Evolutionary conservation across 2,329 filamentous ascomycete genomes (phyloP), one percentile per base, ranked within the genome.

Genomic region (Penicillium sp.): DNA sequence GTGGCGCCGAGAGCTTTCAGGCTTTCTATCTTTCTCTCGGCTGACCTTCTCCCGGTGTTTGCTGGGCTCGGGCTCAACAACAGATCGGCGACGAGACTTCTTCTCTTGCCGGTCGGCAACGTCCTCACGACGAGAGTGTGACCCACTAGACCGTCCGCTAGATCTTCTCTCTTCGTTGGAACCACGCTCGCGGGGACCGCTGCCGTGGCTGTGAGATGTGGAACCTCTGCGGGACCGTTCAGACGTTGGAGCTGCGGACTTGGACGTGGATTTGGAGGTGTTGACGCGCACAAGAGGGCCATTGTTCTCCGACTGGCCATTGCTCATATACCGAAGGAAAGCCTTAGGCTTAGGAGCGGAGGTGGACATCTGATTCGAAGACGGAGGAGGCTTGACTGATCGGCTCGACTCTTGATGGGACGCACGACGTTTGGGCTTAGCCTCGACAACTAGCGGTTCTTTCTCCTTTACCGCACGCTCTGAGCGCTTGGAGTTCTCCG

Each of bases 221-320:
- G 68, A 73, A 50, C 63, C 68, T 22, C 63, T 65, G 40, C 60
- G 67, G 20, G 56, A 64, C 35, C 53, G 64, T n/a, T 69, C 67
- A 33, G 61, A 52, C 36, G 64, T 62, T 25, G 65, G 66, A 27
- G 61, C 64, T 24, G 64, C 58, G 36, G 64, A 67, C 50, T 69
- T 70, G 47, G 57, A 40, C 18, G 35, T 51, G 38, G 39, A 41
- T 13, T 41, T 41, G 20, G 39, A 41, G 13, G 64, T 63, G 48
- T 74, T 74, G 16, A 75, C 56, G 46, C 65, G 69, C 31, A 75
- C 61, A 14, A 74, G 61, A n/a, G 68, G 72, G 0, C 65, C 67
- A 27, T 69, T 67, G 16, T 68, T 72, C 45, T 75, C 69, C 5
- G 72, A 74, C 38, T 73, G 65, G n/a, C 70, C 74, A 14, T 66